These are phyloP conservation scores for Calonectria leucothoes DNA, from an alignment of 2,329 filamentous ascomycete species.

Conservation along the genomic window DNA sequence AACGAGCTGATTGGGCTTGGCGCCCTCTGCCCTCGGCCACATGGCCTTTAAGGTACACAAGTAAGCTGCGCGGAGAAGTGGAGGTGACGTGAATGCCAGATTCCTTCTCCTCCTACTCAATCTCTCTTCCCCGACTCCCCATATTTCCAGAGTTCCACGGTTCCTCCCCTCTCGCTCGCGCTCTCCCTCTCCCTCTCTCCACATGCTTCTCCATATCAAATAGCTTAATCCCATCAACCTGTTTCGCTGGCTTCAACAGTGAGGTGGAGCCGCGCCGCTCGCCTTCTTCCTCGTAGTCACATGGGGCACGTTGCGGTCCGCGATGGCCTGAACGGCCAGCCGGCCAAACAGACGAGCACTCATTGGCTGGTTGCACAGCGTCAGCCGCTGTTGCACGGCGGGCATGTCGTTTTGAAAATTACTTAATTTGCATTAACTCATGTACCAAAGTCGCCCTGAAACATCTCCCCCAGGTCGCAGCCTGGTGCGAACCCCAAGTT, in stretches of 20 bases:
- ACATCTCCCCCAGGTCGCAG: constrained; percentile 67
- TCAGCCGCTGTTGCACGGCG: background rate
- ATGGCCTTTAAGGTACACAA: constrained; percentile 1
- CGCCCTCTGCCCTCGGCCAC: background rate
- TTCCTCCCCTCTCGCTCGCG: too few species aligned
- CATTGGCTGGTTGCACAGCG: background rate
- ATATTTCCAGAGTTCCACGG: background rate
- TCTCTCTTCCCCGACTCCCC: background rate
- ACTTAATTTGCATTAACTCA: constrained; percentile 36
- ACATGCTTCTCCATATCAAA: background rate
- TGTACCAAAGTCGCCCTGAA: constrained; percentile 52
- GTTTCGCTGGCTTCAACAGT: background rate
- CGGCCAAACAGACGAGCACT: too few species aligned
- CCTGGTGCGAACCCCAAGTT: constrained; percentile 75
- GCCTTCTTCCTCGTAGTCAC: background rate
- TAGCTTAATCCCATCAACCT: background rate
- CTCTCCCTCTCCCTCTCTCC: constrained; percentile 6
- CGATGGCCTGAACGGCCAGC: background rate
- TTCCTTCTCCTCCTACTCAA: background rate
- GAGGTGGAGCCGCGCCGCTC: background rate
- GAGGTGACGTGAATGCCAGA: constrained; percentile 6
- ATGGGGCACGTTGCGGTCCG: constrained; percentile 6
- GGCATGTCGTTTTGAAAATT: constrained; percentile 10
- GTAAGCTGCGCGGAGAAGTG: constrained; percentile 7
- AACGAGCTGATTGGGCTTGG: constrained; percentile 19